Evolutionary conservation across 306 rosid genomes (phyloP).

Genomic region (Cucurbita ficifolia): DNA sequence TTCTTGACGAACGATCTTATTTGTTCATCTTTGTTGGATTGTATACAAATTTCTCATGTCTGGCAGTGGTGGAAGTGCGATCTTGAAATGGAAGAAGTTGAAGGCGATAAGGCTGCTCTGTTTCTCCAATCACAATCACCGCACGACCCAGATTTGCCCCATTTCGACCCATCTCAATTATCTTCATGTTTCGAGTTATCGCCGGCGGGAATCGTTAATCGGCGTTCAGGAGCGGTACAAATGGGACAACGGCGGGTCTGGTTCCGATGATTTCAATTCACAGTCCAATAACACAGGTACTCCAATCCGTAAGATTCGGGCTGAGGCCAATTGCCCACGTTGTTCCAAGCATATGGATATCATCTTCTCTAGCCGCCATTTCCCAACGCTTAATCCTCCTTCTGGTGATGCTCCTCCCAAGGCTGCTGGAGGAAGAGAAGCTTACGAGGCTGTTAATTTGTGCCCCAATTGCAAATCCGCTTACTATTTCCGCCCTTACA

Average conservation of each 20-base stretch:
- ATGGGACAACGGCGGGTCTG: slow-evolving; percentile 95
- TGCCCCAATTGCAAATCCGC: slow-evolving; percentile 89
- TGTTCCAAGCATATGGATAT: slow-evolving; percentile 69
- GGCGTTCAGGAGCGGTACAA: slow-evolving; percentile 73
- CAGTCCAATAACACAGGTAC: slow-evolving; percentile 3
- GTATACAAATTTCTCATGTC: slow-evolving; percentile 12
- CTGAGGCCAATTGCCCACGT: slow-evolving; percentile 85
- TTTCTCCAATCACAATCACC: slow-evolving; percentile 13
- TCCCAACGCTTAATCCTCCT: slow-evolving; percentile 26
- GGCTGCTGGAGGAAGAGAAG: neutral
- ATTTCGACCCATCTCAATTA: slow-evolving; percentile 44
- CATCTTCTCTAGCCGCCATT: slow-evolving; percentile 44
- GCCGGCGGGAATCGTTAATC: slow-evolving; percentile 38
- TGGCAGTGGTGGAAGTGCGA: slow-evolving; percentile 15
- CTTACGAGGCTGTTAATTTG: slow-evolving; percentile 53
- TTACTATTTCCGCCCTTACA: slow-evolving; percentile 57
- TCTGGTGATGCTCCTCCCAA: slow-evolving; percentile 4
- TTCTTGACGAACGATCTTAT: neutral
- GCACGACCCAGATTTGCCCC: slow-evolving; percentile 25
- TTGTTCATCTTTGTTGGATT: neutral
- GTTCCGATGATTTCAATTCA: slow-evolving; percentile 34
- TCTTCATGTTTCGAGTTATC: slow-evolving; percentile 20
- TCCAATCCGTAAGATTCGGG: slow-evolving; percentile 50
- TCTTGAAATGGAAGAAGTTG: slow-evolving; percentile 54
- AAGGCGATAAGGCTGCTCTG: slow-evolving; percentile 24